Evolutionary conservation across 2,329 filamentous ascomycete species (phyloP), one percentile per base, ranked within the genome.

Genomic region (Aspergillus sp.): DNA sequence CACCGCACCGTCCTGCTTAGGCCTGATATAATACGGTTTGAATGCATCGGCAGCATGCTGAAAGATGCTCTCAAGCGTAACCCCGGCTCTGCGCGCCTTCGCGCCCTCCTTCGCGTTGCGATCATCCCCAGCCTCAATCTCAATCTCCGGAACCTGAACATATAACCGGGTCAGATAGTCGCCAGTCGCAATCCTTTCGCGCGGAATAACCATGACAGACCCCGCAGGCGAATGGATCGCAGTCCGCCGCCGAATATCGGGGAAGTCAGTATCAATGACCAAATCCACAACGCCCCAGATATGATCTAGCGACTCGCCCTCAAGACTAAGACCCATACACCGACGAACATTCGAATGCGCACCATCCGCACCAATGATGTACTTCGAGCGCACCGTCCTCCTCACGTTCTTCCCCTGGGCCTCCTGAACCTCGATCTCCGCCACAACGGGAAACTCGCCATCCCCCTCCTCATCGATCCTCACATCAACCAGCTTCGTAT

Each of bases 271-370:
- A 68, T 84, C 80, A 21, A 90, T 85, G 2, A 90, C 86, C 35
- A 88, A 83, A 66, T 91, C 89, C 78, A 91, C 89, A 17, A 91
- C 89, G 44, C 88, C 88, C 88, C 89, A 91, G 24, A 91, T 86
- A 68, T 90, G 80, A 46, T 87, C 81, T 55, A 87, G 87, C 15
- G 87, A 87, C 66, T 90, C 88, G 59, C 87, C 90, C 37, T 85
- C 82, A 24, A 91, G 77, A 33, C 68, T 65, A 6, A 79, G 61
- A 1, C 71, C 73, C 68, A 79, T 72, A 65, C 85, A 80, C 44
- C 86, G 79, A 44, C 89, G 80, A 15, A 90, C 81, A 54, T 83
- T 84, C 0, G 88, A 90, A 59, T 84, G 82, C 2, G 88, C 86
- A 1, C 89, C 89, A 68, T 91, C 89, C 5, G 86, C 88, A 27